Evolutionary conservation across 148 eudicot genomes (phyloP), one percentile per base, ranked within the genome.

Genomic region (Nyssa sinensis): DNA sequence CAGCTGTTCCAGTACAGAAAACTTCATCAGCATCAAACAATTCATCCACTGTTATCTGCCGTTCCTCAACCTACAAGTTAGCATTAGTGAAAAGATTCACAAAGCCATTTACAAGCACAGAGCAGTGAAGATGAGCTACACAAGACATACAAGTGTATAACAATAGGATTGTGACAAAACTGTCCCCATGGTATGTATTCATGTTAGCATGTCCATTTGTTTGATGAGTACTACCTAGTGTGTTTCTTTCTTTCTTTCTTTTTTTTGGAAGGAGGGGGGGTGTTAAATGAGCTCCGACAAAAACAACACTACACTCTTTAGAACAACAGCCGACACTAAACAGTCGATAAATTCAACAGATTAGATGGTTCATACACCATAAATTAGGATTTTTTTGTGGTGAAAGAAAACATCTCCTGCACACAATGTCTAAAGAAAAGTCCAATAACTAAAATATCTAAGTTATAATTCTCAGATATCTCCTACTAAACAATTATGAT

Each of bases 1-100:
- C 99, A 33, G 97, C 99, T 25, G 99, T 95, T 82, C 97, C 99
- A 17, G 97, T 95, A 76, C 96, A 93, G 75, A 95, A 95, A 60
- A 95, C 97, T 86, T 95, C 99, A 86, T 95, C 99, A 16, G 99
- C 99, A 80, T 89, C 81, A 30, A 92, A 94, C 81, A 95, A 83
- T 73, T 95, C 88, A 17, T 95, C 97, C 62, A 92, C 94, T 7
- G 94, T 55, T 67, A 95, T 91, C 67, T 49, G 83, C 55, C 87
- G 87, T 81, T 95, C 99, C 78, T 77, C 91, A 65, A 91, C 97
- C 97, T 92, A 71, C 75, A 89, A 25, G 70, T 41, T 47, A 74
- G n/a, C 53, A 72, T 49, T 31, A 37, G 44, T 37, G 44, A 37
- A 4, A 3, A 37, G 44, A 37, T 3, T 37, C 4, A n/a, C 4